Evolutionary conservation across 2,329 filamentous ascomycete species (phyloP), one percentile per base, ranked within the genome.

Genomic region (Cephalotrichum gorgonifer): DNA sequence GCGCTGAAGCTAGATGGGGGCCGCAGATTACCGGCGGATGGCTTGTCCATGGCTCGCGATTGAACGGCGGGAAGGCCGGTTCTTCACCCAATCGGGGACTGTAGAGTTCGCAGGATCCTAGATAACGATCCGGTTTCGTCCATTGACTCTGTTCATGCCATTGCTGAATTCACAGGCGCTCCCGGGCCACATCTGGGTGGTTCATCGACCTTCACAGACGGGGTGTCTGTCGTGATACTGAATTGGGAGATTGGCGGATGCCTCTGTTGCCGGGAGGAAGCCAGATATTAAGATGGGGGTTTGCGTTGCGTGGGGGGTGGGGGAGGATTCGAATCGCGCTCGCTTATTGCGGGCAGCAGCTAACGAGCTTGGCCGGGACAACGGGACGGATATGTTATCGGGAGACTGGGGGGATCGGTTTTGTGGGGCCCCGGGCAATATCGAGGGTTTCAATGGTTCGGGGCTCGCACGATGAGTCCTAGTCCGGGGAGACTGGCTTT

Each of bases 61-160:
- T 26, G 31, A 22, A 23, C 17, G 31, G 35, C 41, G 23, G 47
- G 11, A 17, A 14, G 33, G 41, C 41, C 9, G 41, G 27, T 8
- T 54, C 43, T 38, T 44, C 22, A 14, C 31, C 25, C 35, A 26
- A 26, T 50, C 39, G 49, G 43, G 28, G 27, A 20, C 35, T 43
- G 35, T 8, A n/a, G 47, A 39, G 44, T 49, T 38, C 35, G 15
- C 35, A 12, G 48, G 42, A 4, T 33, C n/a, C 30, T 50, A 44
- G 22, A 27, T 51, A 52, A n/a, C 48, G 51, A 48, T 56, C 46
- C 41, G 51, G 45, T 44, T 55, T 49, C 50, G 65, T 60, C 64
- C 66, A 57, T 73, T 70, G 70, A 74, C 74, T 55, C 65, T 7
- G 60, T 63, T 72, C 67, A 72, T 69, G 61, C 65, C 67, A 68